Evolutionary conservation across 768 basidiomycete species (phyloP).

Genomic region (Lactarius psammicola): DNA sequence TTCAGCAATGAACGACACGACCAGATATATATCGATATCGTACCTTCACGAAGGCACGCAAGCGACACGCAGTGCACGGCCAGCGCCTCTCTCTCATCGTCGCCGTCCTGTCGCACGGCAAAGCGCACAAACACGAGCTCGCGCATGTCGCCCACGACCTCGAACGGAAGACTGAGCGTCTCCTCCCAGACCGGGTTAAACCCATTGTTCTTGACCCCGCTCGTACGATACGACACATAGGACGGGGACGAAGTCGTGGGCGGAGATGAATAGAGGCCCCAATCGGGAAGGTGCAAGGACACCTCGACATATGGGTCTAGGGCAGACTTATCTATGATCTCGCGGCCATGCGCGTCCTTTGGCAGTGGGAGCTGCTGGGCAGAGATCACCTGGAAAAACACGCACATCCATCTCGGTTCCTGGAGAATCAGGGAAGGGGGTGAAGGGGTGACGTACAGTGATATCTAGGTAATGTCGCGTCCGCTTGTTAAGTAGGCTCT

Average conservation of each 20-base stretch:
- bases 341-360: constrained; percentile 59
- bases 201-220: constrained; percentile 76
- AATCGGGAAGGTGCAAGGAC: constrained; percentile 72
- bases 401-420: not conserved
- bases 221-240: constrained; percentile 56
- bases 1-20: constrained; percentile 32
- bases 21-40: constrained; percentile 18
- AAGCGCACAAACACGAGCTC: constrained; percentile 86
- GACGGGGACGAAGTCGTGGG: constrained; percentile 40
- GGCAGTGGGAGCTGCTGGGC: constrained; percentile 86
- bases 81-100: constrained; percentile 60
- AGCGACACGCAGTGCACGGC: constrained; percentile 74
- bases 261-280: constrained; percentile 43
- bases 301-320: constrained; percentile 81
- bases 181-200: constrained; percentile 93
- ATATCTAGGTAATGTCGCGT: constrained; percentile 64
- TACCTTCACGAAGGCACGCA: constrained; percentile 71
- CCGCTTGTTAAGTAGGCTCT: constrained; percentile 51
- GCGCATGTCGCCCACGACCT: constrained; percentile 69
- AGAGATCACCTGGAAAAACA: constrained; percentile 59
- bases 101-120: constrained; percentile 64
- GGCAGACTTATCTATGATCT: constrained; percentile 55
- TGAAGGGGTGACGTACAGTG: constrained; percentile 43
- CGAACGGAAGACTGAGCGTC: constrained; percentile 65
- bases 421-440: constrained; percentile 3